A percentile compares a stretch with the other conserved stretches of the same genome.
Evolutionary conservation across 2,329 filamentous ascomycete species (phyloP).

Genomic region (Monilinia vaccinii-corymbosi): DNA sequence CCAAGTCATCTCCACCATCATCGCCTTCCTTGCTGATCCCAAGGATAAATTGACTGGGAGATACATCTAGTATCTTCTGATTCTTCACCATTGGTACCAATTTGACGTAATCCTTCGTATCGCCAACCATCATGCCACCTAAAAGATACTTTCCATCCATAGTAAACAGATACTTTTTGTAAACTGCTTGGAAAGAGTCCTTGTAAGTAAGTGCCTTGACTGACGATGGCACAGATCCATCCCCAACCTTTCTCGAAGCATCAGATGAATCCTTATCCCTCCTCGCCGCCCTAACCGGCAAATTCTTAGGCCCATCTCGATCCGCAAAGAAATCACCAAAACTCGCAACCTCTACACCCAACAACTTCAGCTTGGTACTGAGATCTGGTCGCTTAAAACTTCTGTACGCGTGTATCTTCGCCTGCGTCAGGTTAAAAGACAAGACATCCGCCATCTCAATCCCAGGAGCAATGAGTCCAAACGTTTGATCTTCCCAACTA

Average conservation of each 20-base stretch:
- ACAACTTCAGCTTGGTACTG: conserved; percentile 83
- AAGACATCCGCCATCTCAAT: conserved; percentile 91
- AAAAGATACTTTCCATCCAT: conserved; percentile 81
- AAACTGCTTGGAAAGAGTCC: conserved; percentile 79
- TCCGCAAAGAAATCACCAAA: conserved; percentile 94
- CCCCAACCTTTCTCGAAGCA: conserved; percentile 39
- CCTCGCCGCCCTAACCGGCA: conserved; percentile 51
- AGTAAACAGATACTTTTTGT: conserved; percentile 92
- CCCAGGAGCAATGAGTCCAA: conserved; percentile 80
- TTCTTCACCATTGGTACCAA: conserved; percentile 79
- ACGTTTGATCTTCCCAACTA: conserved; percentile 79
- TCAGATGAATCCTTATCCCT: conserved; percentile 33
- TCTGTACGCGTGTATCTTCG: conserved; percentile 59
- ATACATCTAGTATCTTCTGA: conserved; percentile 67
- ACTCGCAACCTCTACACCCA: conserved; percentile 85
- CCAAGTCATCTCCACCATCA: conserved; percentile 65
- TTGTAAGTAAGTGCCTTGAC: conserved; percentile 84
- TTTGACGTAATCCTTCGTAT: conserved; percentile 84
- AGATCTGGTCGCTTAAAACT: conserved; percentile 75
- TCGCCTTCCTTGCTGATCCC: conserved; percentile 67
- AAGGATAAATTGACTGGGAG: conserved; percentile 75
- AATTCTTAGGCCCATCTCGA: conserved; percentile 65
- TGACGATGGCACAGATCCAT: conserved; percentile 45
- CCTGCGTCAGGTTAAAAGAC: conserved; percentile 82
- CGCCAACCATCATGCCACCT: conserved; percentile 96